These are phyloP conservation scores for Boletus bicolor DNA, from an alignment of 768 basidiomycete species.

Conservation along the genomic window DNA sequence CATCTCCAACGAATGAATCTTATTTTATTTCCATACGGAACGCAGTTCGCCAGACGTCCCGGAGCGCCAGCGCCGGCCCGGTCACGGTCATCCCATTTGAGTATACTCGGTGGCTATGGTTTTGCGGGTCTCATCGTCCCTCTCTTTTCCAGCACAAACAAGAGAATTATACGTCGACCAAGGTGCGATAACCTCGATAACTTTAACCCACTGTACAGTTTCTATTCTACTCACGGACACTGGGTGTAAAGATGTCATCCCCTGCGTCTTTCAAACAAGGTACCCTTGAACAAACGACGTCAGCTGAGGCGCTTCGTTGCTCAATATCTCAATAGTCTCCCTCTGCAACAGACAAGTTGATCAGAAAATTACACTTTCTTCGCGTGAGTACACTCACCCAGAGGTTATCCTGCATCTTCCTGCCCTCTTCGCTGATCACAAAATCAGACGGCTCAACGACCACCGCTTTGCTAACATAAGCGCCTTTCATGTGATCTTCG, in stretches of 20 bases:
- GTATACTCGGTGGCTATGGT: too few species aligned
- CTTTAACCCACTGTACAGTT: too few species aligned
- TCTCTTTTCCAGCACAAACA: too few species aligned
- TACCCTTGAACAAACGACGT: slow-evolving; percentile 13
- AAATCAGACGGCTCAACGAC: slow-evolving; percentile 33
- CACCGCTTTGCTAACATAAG: slow-evolving; percentile 9
- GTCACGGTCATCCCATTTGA: too few species aligned
- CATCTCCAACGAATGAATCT: background rate
- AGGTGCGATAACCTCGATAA: too few species aligned
- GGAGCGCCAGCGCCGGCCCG: too few species aligned
- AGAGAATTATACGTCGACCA: too few species aligned
- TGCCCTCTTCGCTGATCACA: slow-evolving; percentile 30
- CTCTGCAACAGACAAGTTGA: slow-evolving; percentile 3
- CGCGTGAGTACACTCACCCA: slow-evolving; percentile 30
- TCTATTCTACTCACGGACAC: too few species aligned
- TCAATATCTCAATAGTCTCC: slow-evolving; percentile 24
- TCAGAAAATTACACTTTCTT: background rate
- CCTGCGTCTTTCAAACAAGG: background rate
- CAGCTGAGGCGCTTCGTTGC: slow-evolving; percentile 8
- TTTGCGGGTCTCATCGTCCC: too few species aligned
- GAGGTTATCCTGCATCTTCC: slow-evolving; percentile 26
- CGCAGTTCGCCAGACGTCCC: too few species aligned
- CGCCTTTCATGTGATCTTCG: slow-evolving; percentile 23
- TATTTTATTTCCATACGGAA: background rate
- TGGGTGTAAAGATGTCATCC: too few species aligned